Conservation (phyloP, 768 basidiomycete genomes). For the Kwoniella heveanensis region DNA sequence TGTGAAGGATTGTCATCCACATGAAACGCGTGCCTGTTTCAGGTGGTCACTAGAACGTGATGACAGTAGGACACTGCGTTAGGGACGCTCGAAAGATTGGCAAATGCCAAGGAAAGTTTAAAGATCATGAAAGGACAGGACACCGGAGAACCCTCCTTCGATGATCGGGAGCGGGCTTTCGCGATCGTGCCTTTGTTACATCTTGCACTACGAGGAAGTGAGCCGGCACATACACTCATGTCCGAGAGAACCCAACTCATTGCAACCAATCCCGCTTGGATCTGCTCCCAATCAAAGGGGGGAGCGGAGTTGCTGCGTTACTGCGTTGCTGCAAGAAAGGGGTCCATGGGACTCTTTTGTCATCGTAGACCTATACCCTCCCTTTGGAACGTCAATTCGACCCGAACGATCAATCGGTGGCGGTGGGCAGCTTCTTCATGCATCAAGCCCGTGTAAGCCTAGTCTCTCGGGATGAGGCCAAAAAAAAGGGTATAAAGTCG, state of each 20-base stretch:
- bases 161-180: no score
- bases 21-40: no score
- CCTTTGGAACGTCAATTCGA: neutral
- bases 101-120: neutral
- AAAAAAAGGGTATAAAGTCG: constrained; percentile 10
- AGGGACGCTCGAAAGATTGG: neutral
- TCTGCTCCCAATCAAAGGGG: neutral
- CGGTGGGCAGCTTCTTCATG: no score
- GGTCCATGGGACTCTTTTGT: neutral
- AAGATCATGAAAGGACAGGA: neutral
- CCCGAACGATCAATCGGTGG: no score
- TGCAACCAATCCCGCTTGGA: constrained; percentile 12
- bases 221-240: no score
- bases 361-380: no score
- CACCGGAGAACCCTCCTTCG: no score
- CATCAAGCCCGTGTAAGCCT: no score
- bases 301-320: neutral
- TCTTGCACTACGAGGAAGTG: no score
- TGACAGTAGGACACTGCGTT: neutral
- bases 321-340: no score
- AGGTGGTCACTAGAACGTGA: neutral
- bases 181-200: neutral
- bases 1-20: no score
- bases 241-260: no score
- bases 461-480: constrained; percentile 3